A percentile compares a stretch with the other conserved stretches of the same genome.
Evolutionary conservation across 2,329 filamentous ascomycete species (phyloP).

Genomic region (Apiospora arundinis): DNA sequence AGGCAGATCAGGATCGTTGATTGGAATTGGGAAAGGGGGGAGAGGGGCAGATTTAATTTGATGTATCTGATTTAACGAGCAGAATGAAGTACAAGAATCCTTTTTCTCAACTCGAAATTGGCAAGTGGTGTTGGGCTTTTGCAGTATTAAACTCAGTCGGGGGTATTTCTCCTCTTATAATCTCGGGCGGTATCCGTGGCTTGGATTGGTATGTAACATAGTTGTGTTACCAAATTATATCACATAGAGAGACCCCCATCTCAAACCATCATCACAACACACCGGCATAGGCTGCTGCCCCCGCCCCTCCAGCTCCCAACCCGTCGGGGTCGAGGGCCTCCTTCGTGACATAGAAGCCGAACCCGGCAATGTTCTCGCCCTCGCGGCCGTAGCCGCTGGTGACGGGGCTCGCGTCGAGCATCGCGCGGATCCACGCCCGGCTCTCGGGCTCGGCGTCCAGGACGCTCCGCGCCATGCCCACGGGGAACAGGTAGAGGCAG

Average conservation of each 20-base stretch:
- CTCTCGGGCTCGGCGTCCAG: slow-evolving; percentile 26
- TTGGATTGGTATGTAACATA: not conserved
- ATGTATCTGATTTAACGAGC: not conserved
- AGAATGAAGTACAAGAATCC: not conserved
- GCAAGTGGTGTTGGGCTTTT: not conserved
- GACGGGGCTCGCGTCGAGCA: slow-evolving; percentile 29
- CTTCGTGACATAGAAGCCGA: slow-evolving; percentile 29
- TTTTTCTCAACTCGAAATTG: not conserved
- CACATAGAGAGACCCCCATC: not conserved
- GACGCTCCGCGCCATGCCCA: slow-evolving; percentile 27
- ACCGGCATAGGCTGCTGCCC: not conserved
- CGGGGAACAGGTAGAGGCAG: too few relatives aligned
- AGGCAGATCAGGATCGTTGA: not conserved
- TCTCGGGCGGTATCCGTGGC: not conserved
- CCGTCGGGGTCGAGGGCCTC: slow-evolving; percentile 22
- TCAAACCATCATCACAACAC: not conserved
- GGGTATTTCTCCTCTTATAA: not conserved
- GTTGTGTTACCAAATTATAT: not conserved
- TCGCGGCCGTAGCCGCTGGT: slow-evolving; percentile 29
- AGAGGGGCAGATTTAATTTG: not conserved
- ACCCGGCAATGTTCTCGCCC: slow-evolving; percentile 28
- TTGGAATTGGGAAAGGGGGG: too few relatives aligned
- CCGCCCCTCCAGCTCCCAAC: not conserved
- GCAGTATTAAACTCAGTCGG: not conserved
- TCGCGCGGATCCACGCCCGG: slow-evolving; percentile 28